Base-by-base conservation (phyloP, 441 rosid species). In the Erodium chrysanthum region DNA sequence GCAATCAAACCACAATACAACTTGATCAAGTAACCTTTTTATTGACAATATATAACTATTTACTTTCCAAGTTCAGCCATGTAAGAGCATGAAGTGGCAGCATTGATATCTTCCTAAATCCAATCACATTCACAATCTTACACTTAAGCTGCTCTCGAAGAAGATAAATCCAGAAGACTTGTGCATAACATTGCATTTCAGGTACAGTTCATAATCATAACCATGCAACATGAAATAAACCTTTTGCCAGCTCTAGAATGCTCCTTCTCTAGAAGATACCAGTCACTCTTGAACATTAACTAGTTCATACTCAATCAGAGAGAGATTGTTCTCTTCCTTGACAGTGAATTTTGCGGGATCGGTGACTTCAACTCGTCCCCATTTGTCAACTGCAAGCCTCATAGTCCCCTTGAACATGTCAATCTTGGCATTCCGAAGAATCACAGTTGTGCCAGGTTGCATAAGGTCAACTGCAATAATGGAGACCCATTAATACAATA, bases 401-500 rank as follows among this genome's bases (percentile, higher is more conserved):
- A 29, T 29, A 29, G 33, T 29, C 33, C 33, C 33, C 33, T 29
- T 29, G 33, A 29, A 29, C 33, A 29, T 29, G 33, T 29, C 33
- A 29, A 29, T 29, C 33, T 29, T 29, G 33, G 33, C 33, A 29
- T 29, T 29, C 33, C 33, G 33, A 29, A 50, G 58, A 50, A 50
- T 50, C 21, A 50, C 58, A n/a, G 58, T 50, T 21, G 58, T 11
- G 58, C 58, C 58, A 0, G 58, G 58, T 22, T 50, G 58, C 58
- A 50, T 50, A 50, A 50, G 58, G 58, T 50, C 58, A 50, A 50
- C 58, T 50, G 58, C 58, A 50, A 50, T 5, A 17, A 50, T 50
- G 21, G 20, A 29, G 29, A 25, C 2, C 56, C 56, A 48, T 15
- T 5, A 40, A 50, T 50, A 50, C 58, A 50, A 50, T 2, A 40